These are phyloP conservation scores for Diaporthe helianthi DNA, from an alignment of 2,329 filamentous ascomycete genomes.

Conservation along the genomic window DNA sequence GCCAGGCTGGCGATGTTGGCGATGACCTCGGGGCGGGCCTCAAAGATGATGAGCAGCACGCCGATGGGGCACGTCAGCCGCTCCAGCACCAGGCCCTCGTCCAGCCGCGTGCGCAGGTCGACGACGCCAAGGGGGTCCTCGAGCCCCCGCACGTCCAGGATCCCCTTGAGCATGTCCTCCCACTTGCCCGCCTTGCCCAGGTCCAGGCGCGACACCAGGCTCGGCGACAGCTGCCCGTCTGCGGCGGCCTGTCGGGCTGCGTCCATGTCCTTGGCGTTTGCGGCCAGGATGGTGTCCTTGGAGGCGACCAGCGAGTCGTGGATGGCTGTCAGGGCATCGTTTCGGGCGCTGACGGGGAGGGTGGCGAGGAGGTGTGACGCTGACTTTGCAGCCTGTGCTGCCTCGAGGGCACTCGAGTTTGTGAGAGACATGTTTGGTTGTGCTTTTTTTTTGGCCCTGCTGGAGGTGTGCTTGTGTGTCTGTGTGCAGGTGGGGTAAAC, in stretches of 20 bases:
- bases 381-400: conserved; percentile 77
- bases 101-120: conserved; percentile 82
- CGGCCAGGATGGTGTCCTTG: conserved; percentile 79
- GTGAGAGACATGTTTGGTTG: conserved; percentile 79
- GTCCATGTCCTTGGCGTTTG: conserved; percentile 84
- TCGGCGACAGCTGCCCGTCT: conserved; percentile 78
- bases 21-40: conserved; percentile 96
- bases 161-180: conserved; percentile 97
- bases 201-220: conserved; percentile 87
- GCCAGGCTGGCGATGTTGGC: conserved; percentile 96
- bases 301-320: conserved; percentile 75
- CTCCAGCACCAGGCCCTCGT: conserved; percentile 85
- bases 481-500: neutral
- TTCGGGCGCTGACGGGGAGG: conserved; percentile 77
- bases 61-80: conserved; percentile 94
- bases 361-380: conserved; percentile 86
- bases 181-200: conserved; percentile 88
- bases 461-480: neutral
- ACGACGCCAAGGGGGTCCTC: conserved; percentile 92
- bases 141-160: conserved; percentile 83
- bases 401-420: conserved; percentile 78
- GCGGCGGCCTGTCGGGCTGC: conserved; percentile 76
- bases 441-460: conserved; percentile 11
- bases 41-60: conserved; percentile 97
- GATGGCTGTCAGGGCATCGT: conserved; percentile 84